phyloP scores from a whole-genome alignment of 306 rosid species.

The Albizia julibrissin region DNA sequence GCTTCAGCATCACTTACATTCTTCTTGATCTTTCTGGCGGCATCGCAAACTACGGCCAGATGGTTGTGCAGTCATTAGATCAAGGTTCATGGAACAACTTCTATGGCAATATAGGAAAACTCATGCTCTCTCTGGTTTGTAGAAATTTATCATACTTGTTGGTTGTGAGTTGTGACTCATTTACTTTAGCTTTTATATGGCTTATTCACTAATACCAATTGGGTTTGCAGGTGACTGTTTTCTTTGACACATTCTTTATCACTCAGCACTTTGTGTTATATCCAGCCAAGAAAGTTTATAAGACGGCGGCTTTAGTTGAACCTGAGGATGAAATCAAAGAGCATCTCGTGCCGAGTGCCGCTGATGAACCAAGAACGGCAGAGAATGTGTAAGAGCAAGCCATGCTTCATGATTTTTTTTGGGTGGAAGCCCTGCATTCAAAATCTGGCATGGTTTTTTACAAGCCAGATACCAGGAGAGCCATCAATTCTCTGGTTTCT shows the following conservation, averaged over 20 bases:
- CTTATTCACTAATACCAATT: background rate
- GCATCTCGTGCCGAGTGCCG: constrained; percentile 38
- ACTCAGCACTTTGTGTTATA: constrained; percentile 48
- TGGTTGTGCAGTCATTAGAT: constrained; percentile 87
- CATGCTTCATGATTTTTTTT: background rate
- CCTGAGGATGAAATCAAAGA: constrained; percentile 39
- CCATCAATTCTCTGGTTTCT: background rate
- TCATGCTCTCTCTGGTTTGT: constrained; percentile 82
- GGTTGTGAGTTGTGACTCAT: background rate
- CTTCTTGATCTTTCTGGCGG: constrained; percentile 84
- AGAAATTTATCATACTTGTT: constrained; percentile 4
- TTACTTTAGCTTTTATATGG: background rate
- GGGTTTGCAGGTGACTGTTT: constrained; percentile 71
- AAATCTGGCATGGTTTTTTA: background rate
- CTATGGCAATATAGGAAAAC: constrained; percentile 87
- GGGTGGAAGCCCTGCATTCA: background rate
- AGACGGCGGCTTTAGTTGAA: constrained; percentile 14
- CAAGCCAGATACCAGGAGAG: background rate
- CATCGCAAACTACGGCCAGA: constrained; percentile 58
- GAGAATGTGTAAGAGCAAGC: constrained; percentile 38
- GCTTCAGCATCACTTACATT: constrained; percentile 84
- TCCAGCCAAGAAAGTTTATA: constrained; percentile 20
- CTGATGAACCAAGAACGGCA: constrained; percentile 30
- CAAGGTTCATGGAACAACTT: constrained; percentile 96
- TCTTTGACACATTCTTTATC: constrained; percentile 65